Conservation (phyloP, 1,139 yeast genomes). For the Blastobotrys illinoisensis region DNA sequence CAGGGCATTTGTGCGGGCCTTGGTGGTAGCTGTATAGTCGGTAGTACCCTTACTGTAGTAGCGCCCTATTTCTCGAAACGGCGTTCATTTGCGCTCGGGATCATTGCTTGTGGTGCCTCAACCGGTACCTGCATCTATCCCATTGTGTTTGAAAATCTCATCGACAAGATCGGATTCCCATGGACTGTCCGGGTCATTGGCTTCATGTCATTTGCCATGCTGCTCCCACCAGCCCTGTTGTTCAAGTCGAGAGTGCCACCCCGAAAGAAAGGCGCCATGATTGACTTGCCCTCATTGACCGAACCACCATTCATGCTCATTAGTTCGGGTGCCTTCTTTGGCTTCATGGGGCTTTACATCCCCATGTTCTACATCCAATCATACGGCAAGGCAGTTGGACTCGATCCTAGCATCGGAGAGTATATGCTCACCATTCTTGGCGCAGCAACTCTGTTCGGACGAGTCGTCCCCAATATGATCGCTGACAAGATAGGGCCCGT, state of each 20-base stretch:
- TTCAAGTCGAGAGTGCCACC: conserved; percentile 29
- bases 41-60: conserved; percentile 5
- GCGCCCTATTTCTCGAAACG: conserved; percentile 6
- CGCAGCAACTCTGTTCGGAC: conserved; percentile 45
- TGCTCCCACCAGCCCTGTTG: conserved; percentile 19
- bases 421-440: conserved; percentile 44
- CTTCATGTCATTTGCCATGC: conserved; percentile 24
- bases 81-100: conserved; percentile 4
- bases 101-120: conserved; percentile 5
- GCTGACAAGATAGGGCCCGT: conserved; percentile 45
- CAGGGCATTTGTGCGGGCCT: conserved; percentile 6
- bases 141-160: conserved; percentile 1
- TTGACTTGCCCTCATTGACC: conserved; percentile 27
- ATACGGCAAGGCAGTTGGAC: conserved; percentile 25
- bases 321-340: conserved; percentile 27
- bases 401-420: conserved; percentile 20
- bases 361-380: conserved; percentile 34
- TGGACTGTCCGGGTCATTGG: conserved; percentile 9
- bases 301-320: conserved; percentile 25
- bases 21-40: conserved; percentile 4
- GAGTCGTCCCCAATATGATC: conserved; percentile 44
- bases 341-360: conserved; percentile 32
- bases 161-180: conserved; percentile 2
- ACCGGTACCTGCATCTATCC: conserved; percentile 4
- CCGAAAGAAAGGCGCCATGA: conserved; percentile 23